Base-by-base conservation (phyloP, 495 filamentous ascomycete genomes). In the Hamigera avellanea region DNA sequence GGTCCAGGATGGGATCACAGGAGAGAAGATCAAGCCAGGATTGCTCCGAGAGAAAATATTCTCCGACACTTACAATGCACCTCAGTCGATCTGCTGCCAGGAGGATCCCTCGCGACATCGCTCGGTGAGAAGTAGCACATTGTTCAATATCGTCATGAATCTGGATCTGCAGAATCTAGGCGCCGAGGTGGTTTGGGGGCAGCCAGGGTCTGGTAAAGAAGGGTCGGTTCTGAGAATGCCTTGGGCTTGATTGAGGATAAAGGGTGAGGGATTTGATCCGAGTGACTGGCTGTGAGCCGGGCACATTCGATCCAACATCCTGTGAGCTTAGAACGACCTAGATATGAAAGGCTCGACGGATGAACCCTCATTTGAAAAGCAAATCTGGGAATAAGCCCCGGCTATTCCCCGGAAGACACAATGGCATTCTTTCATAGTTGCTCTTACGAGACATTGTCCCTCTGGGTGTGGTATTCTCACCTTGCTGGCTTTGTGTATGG, bases 141-240 rank as follows among this genome's bases (percentile, higher is more conserved):
- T 59, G 40, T 61, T 61, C 35, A 61, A 61, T 30, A 61, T 64
- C 36, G 48, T 62, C 2, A 65, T 62, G 61, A 52, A 59, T 35
- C 23, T 62, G 36, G 48, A 57, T 3, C 23, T 36, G 6, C 23
- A 35, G 17, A 33, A 50, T 27, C 30, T 48, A 0, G 33, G 51
- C 14, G 61, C 57, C 14, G 59, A 59, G 32, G 52, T 65, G 6
- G 50, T 57, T 12, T 51, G 54, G 39, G 55, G 55, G 7, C 43
- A 48, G 14, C 42, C 47, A 1, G 55, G 57, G 6, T 55, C 55
- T 19, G 53, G 49, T 1, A 41, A 48, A 19, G 56, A 57, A 29
- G 48, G 49, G 0, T 21, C 56, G 2, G 46, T 62, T 0, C 23
- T 56, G 18, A 50, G 19, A 23, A 49, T 62, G 50, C 56, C 58